Conservation (phyloP, 306 rosid genomes). For the Vicia sativa region DNA sequence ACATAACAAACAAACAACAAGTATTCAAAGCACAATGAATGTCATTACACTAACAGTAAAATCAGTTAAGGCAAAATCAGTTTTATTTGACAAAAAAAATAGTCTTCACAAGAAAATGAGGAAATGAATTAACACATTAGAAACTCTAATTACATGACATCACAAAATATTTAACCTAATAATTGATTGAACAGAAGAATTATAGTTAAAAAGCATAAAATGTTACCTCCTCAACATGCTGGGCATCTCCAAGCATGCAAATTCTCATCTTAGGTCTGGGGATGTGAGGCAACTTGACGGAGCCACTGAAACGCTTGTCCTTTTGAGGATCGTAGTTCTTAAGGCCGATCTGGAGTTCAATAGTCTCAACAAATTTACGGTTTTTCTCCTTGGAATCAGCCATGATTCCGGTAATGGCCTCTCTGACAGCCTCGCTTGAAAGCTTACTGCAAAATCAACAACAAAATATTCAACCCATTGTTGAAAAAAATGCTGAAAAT, state of each 20-base stretch:
- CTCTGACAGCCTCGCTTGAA: slow-evolving; percentile 75
- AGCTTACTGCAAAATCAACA: slow-evolving; percentile 61
- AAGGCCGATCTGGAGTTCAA: slow-evolving; percentile 85
- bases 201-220: not conserved
- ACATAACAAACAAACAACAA: no score
- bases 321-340: slow-evolving; percentile 88
- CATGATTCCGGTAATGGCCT: slow-evolving; percentile 59
- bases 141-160: no score
- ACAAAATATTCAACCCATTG: not conserved
- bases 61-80: no score
- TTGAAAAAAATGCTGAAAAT: not conserved
- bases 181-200: not conserved
- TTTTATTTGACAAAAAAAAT: no score
- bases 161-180: not conserved
- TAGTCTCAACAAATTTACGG: slow-evolving; percentile 71
- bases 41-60: no score
- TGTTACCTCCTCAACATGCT: slow-evolving; percentile 84
- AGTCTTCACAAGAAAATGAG: no score
- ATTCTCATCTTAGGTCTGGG: slow-evolving; percentile 90
- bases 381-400: slow-evolving; percentile 57
- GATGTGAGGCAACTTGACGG: slow-evolving; percentile 80
- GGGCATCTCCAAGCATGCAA: slow-evolving; percentile 95
- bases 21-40: no score
- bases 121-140: no score
- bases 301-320: slow-evolving; percentile 89